Evolutionary conservation across 2,329 filamentous ascomycete species (phyloP), one percentile per base, ranked within the genome.

Genomic region (Cytospora schulzeri): DNA sequence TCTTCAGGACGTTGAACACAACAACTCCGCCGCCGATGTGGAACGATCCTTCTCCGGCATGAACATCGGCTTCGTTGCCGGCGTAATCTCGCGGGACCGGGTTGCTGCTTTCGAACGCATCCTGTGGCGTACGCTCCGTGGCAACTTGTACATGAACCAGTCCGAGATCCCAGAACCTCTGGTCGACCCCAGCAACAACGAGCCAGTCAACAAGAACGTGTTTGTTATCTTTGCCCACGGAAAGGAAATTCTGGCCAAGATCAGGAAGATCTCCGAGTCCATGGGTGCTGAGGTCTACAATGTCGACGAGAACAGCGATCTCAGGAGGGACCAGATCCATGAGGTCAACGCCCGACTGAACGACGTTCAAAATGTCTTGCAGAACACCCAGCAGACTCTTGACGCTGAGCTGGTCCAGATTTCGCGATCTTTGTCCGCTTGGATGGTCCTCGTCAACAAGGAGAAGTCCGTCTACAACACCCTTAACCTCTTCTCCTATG

Each of bases 61-160:
- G 91, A 97, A 98, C 80, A 99, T 99, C 75, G 95, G 95, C 12
- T 99, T 99, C 73, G 94, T 99, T 60, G 91, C 95, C 62, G 95
- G 95, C 78, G 95, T 98, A 71, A 98, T 99, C 71, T 87, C 91
- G 45, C 88, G 95, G 62, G 94, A 98, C 74, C 89, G 94, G 58
- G 94, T 99, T 66, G 93, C 90, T 17, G 91, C 94, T 29, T 99
- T 99, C 75, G 96, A 99, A 81, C 90, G 95, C 66, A 99, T 99
- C 71, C 84, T 99, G 59, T 99, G 95, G 95, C 88, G 95, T 73
- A 97, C 96, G 0, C 87, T 99, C 51, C 92, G 95, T 76, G 95
- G 95, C 73, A 99, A 99, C 78, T 82, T 99, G 68, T 99, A 98
- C 84, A 99, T 99, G 95, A 99, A 99, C 80, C 96, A 99, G 82